These are phyloP conservation scores for Zymoseptoria passerinii DNA, from an alignment of 2,329 filamentous ascomycete genomes.

Conservation along the genomic window DNA sequence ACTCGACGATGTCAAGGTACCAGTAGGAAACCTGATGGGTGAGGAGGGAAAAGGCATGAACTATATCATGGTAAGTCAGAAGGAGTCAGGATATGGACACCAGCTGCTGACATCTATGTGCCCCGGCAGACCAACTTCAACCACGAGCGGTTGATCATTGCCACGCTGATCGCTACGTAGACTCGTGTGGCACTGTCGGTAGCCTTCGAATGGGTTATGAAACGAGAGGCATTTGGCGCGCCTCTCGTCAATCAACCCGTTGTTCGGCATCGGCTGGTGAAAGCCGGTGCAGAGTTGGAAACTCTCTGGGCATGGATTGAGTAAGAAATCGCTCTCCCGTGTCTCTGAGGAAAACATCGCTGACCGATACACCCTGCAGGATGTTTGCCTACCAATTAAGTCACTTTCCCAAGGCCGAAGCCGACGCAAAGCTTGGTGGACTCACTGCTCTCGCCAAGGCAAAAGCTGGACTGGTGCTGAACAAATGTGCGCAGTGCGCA, in stretches of 20 bases:
- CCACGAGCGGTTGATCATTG: conserved; percentile 60
- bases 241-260: conserved; percentile 63
- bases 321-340: not conserved
- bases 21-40: conserved; percentile 68
- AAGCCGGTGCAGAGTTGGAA: conserved; percentile 58
- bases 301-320: conserved; percentile 63
- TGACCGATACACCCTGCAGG: conserved; percentile 23
- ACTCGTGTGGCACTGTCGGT: conserved; percentile 50
- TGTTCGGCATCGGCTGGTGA: conserved; percentile 60
- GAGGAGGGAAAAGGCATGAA: conserved; percentile 68
- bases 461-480: conserved; percentile 59
- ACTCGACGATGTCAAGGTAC: conserved; percentile 79
- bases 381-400: conserved; percentile 56
- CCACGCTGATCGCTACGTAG: conserved; percentile 53
- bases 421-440: conserved; percentile 56
- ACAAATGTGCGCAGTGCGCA: conserved; percentile 59
- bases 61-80: conserved; percentile 51
- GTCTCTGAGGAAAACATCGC: too few species aligned
- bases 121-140: conserved; percentile 51
- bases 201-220: conserved; percentile 54
- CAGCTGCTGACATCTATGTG: not conserved
- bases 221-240: conserved; percentile 57
- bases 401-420: conserved; percentile 47
- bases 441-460: conserved; percentile 64
- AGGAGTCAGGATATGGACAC: too few species aligned